Evolutionary conservation across 306 rosid species (phyloP), one percentile per base, ranked within the genome.

Genomic region (Neltuma alba): DNA sequence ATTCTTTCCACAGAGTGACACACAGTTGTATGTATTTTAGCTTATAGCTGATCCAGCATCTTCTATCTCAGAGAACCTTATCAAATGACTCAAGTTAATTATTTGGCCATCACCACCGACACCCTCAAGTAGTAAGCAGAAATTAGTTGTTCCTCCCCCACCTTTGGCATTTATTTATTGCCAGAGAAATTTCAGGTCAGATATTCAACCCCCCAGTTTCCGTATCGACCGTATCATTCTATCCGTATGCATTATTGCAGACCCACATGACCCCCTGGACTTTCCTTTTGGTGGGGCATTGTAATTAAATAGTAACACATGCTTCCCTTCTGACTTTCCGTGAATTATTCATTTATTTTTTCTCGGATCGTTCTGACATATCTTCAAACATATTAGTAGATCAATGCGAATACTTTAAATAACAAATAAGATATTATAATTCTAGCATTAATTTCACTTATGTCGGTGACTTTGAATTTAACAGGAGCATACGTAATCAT

Each of bases 401-500:
- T 27, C 30, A 42, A 23, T 69, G 55, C 37, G 27, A 69, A 69
- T 42, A 69, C n/a, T 69, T 18, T 41, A 41, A 23, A 25, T 57
- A 25, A 57, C 33, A 9, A 55, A 16, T 23, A 41, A 44, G 13
- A 38, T n/a, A 27, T 11, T 76, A 40, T 76, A 11, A 28, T 3
- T 11, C 25, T 58, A 5, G 63, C 12, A 34, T 23, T 71, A 58
- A 30, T 7, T 30, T 20, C n/a, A 47, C 28, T 20, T 6, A 28
- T 28, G 45, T 64, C 55, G 55, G 36, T 69, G 55, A 23, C 34
- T 69, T 2, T 42, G 34, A 41, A 52, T 65, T 57, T 20, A 75
- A 79, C 90, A 95, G 98, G 98, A 78, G 66, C 76, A 89, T 91
- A 42, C 89, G 88, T 58, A 95, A 93, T 60, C 71, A 88, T 81